Conservation (phyloP, 164 flowering plant genomes). For the Piper betle region DNA sequence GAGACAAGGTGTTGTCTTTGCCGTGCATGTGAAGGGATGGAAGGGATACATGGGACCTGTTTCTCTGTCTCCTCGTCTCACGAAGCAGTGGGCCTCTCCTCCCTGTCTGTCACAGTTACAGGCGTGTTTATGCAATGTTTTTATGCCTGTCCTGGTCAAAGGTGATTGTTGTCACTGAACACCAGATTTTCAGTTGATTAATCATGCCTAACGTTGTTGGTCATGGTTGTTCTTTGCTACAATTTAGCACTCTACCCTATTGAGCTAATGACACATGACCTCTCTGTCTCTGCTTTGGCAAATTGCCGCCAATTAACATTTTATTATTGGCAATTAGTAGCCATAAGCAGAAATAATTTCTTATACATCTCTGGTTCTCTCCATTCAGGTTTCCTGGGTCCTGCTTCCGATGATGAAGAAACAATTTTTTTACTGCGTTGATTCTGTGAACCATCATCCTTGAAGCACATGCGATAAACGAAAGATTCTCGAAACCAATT, state of each 20-base stretch:
- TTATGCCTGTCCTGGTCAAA: neutral
- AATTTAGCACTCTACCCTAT: neutral
- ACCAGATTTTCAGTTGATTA: neutral
- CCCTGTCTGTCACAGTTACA: neutral
- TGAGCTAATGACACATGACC: neutral
- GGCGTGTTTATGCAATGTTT: neutral
- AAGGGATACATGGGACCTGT: conserved; percentile 4
- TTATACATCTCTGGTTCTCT: too few relatives aligned
- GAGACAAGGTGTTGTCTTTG: conserved; percentile 4
- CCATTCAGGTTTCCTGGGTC: too few relatives aligned
- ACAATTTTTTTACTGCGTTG: neutral
- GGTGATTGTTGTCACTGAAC: neutral
- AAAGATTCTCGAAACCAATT: neutral
- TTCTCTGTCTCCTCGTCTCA: conserved; percentile 8
- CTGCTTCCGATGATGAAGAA: neutral
- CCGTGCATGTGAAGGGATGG: conserved; percentile 12
- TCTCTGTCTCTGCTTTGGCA: too few relatives aligned
- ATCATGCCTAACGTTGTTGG: too few relatives aligned
- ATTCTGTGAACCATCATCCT: too few relatives aligned
- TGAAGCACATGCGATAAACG: neutral
- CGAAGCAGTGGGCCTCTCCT: neutral
- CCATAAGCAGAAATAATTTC: too few relatives aligned
- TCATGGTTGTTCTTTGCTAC: too few relatives aligned
- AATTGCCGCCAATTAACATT: neutral
- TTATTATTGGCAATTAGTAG: too few relatives aligned